Evolutionary conservation across 2,329 filamentous ascomycete genomes (phyloP).

Genomic region (Fusarium coffeatum): DNA sequence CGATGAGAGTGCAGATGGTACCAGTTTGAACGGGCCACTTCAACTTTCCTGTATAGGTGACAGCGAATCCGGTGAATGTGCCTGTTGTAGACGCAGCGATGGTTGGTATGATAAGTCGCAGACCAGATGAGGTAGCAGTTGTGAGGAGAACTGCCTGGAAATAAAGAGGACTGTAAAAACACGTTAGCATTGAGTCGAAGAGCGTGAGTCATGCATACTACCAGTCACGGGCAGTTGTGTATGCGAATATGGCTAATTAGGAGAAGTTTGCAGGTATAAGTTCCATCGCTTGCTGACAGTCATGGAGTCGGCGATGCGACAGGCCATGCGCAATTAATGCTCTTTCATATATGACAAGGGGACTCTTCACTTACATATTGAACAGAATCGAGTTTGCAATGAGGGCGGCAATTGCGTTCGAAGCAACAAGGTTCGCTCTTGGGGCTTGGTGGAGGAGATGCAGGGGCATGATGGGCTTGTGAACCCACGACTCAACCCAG

Average conservation of each 20-base stretch:
- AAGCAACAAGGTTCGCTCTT: slow-evolving; percentile 67
- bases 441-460: slow-evolving; percentile 62
- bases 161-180: slow-evolving; percentile 69
- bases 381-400: slow-evolving; percentile 68
- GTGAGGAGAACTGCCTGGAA: slow-evolving; percentile 81
- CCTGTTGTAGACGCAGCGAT: slow-evolving; percentile 66
- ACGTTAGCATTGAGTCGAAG: background rate
- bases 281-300: background rate
- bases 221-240: background rate
- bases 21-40: slow-evolving; percentile 70
- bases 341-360: background rate
- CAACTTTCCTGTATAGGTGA: slow-evolving; percentile 68
- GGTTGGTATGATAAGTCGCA: slow-evolving; percentile 74
- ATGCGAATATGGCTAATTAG: background rate
- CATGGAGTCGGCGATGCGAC: background rate
- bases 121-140: slow-evolving; percentile 76
- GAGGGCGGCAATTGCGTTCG: slow-evolving; percentile 64
- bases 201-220: background rate
- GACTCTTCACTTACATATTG: slow-evolving; percentile 61
- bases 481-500: slow-evolving; percentile 61
- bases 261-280: background rate
- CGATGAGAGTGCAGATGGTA: slow-evolving; percentile 59
- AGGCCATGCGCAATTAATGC: background rate
- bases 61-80: slow-evolving; percentile 69
- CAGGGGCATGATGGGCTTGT: slow-evolving; percentile 70